Base-by-base conservation (phyloP, 2,329 filamentous ascomycete species). In the Aspergillus vadensis region DNA sequence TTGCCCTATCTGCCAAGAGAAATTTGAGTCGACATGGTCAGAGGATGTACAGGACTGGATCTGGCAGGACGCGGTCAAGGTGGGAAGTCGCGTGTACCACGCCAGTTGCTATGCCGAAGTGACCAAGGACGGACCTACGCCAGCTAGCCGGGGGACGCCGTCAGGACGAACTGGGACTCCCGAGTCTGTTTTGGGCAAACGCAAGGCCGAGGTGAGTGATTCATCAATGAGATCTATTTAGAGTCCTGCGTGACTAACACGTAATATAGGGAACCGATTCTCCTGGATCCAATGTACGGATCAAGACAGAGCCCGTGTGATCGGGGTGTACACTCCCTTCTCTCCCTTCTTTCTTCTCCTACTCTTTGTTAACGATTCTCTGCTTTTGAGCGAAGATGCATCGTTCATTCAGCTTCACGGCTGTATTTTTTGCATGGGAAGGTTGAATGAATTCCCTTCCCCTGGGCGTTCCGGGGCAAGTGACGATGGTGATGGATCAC, bases 11-110 rank as follows among this genome's bases (percentile, higher is more conserved):
- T 98, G 95, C 75, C 93, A 97, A 75, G 95, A 99, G 74, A 90
- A 90, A 66, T 98, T 99, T 69, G 90, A 96, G 78, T 92, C 91
- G 66, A 90, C 90, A 65, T 98, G 92, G 90, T 88, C 94, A 6
- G 92, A 96, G 69, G 92, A 96, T 64, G 91, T 90, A 17, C 92
- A 98, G 76, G 94, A 99, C 71, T 98, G 93, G 85, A 94, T 99
- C 43, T 98, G 95, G 91, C 89, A 92, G 75, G 94, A 99, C 75
- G 91, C 94, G 0, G 83, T 91, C 54, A 85, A 89, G 65, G 86
- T 96, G 30, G 91, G 90, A 38, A 86, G 84, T 58, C 87, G 91
- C 64, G 89, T 95, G 15, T 98, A 92, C 70, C 95, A 99, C 76
- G 92, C 89, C 10, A 96, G 88, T 57, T 99, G 95, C 74, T 91